Percentiles rank a stretch among this genome's conserved stretches.
Evolutionary conservation across 805 yeast species (phyloP).

Genomic region (Cyberlindnera americana): DNA sequence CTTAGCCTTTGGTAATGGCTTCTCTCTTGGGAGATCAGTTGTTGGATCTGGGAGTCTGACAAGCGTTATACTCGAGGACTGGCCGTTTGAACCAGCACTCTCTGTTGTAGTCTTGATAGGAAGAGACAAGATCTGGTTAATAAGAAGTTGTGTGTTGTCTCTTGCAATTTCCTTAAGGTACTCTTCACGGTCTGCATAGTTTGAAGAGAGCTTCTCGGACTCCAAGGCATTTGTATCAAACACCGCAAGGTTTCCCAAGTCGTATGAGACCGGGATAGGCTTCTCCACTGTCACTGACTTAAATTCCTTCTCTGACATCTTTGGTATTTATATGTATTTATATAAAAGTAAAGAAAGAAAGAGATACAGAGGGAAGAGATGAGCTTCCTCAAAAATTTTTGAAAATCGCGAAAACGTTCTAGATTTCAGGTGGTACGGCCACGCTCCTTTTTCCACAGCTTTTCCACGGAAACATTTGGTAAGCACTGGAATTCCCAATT

Average conservation of each 20-base stretch:
- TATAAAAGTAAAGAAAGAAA: not conserved
- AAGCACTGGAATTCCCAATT: too few relatives aligned
- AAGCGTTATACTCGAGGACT: conserved; percentile 71
- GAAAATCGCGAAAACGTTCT: not conserved
- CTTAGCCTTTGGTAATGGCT: conserved; percentile 89
- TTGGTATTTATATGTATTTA: not conserved
- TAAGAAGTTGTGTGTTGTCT: conserved; percentile 87
- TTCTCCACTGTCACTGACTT: conserved; percentile 88
- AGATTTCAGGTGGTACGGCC: too few relatives aligned
- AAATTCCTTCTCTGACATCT: conserved; percentile 10
- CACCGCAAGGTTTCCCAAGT: conserved; percentile 85
- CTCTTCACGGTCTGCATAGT: conserved; percentile 58
- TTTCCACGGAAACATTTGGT: too few relatives aligned
- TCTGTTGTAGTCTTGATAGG: conserved; percentile 89
- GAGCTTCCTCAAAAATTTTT: conserved; percentile 11
- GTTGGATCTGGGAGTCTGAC: conserved; percentile 81
- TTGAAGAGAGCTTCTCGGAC: conserved; percentile 45
- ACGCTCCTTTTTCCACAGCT: too few relatives aligned
- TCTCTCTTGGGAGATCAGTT: conserved; percentile 86
- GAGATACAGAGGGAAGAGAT: conserved; percentile 1
- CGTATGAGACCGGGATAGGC: conserved; percentile 84
- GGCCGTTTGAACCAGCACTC: conserved; percentile 54
- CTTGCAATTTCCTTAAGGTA: conserved; percentile 67
- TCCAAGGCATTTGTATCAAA: conserved; percentile 89
- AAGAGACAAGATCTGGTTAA: conserved; percentile 84